Evolutionary conservation across 305 asterid genomes (phyloP).

Genomic region (Stenogyne calaminthoides): DNA sequence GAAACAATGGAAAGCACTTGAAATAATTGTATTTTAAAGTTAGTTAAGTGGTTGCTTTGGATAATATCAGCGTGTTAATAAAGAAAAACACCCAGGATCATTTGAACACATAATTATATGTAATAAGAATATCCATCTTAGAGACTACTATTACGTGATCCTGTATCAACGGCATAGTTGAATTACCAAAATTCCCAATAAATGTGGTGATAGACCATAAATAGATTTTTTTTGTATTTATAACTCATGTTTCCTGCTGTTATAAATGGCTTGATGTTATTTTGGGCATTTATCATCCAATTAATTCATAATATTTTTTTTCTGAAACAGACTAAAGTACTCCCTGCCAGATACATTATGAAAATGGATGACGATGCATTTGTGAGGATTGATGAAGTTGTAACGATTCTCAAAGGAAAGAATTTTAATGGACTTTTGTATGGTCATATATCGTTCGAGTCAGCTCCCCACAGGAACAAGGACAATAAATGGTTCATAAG

Average conservation of each 20-base stretch:
- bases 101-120: too few species aligned
- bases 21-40: background rate
- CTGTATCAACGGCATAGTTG: background rate
- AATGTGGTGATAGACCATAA: background rate
- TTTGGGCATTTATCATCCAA: background rate
- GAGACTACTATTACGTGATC: background rate
- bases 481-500: slow-evolving; percentile 93
- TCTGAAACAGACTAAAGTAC: slow-evolving; percentile 59
- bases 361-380: slow-evolving; percentile 96
- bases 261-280: background rate
- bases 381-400: slow-evolving; percentile 82
- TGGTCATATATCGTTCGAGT: slow-evolving; percentile 76
- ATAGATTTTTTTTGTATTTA: background rate
- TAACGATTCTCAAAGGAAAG: slow-evolving; percentile 69
- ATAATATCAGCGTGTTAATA: background rate
- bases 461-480: slow-evolving; percentile 80
- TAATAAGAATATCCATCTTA: background rate
- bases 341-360: slow-evolving; percentile 81
- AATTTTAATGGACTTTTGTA: slow-evolving; percentile 52
- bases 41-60: too few species aligned
- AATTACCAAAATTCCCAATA: background rate
- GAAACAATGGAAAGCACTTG: background rate
- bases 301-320: background rate
- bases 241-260: background rate
- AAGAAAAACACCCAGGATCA: background rate